Conservation (phyloP, 441 rosid species). For the Populus hybrid region DNA sequence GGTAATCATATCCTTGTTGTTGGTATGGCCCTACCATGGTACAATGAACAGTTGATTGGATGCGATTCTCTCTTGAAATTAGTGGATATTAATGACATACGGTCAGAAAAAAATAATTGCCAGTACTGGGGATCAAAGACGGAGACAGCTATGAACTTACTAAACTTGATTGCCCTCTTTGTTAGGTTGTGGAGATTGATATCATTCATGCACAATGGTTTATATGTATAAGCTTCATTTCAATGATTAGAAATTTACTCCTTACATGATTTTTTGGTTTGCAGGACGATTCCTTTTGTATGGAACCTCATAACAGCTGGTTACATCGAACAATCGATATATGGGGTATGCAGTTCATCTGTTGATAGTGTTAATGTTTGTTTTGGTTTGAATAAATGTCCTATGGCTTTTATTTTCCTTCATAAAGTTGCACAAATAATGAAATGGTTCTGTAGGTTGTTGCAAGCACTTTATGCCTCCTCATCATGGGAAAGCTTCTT, state of each 20-base stretch:
- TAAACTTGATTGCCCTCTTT: neutral
- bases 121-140: neutral
- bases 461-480: slow-evolving; percentile 68
- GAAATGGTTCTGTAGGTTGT: slow-evolving; percentile 47
- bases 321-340: slow-evolving; percentile 70
- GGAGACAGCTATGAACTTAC: neutral
- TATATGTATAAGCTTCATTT: neutral
- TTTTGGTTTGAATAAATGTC: slow-evolving; percentile 10
- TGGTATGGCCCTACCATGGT: neutral
- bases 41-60: neutral
- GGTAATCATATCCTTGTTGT: neutral
- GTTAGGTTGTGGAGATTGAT: neutral
- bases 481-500: slow-evolving; percentile 85
- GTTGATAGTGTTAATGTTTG: neutral
- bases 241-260: neutral
- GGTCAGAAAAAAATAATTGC: neutral
- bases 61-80: neutral
- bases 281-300: slow-evolving; percentile 94
- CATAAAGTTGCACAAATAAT: slow-evolving; percentile 14
- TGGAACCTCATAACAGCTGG: slow-evolving; percentile 96
- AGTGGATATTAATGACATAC: neutral
- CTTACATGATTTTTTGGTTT: slow-evolving; percentile 3
- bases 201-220: neutral
- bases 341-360: slow-evolving; percentile 59
- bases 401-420: neutral